A percentile compares a stretch with the other conserved stretches of the same genome.
These are phyloP conservation scores for Suillus subluteus DNA, from an alignment of 768 basidiomycete species.

Conservation along the genomic window DNA sequence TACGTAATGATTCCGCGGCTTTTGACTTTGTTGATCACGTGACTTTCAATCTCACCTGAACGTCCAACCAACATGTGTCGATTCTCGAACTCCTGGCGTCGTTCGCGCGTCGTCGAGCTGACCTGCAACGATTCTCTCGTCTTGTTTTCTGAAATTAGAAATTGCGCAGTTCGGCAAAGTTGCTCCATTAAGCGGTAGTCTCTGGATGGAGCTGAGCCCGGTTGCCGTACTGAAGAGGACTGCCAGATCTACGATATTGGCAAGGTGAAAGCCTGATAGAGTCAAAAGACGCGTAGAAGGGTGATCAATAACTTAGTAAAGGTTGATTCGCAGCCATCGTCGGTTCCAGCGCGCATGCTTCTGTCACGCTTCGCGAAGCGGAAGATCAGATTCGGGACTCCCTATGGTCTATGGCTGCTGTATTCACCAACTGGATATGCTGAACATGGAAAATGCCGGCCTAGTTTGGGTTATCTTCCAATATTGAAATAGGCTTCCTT, in stretches of 20 bases:
- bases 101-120: neutral
- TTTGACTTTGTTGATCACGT: neutral
- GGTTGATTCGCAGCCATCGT: slow-evolving; percentile 8
- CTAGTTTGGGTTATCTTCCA: slow-evolving; percentile 26
- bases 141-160: slow-evolving; percentile 8
- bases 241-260: neutral
- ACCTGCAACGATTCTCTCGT: neutral
- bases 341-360: slow-evolving; percentile 5
- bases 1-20: neutral
- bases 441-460: slow-evolving; percentile 1
- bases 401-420: neutral
- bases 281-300: neutral
- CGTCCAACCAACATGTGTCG: neutral
- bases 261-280: neutral
- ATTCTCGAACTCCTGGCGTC: neutral
- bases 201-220: neutral
- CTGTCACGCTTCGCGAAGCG: slow-evolving; percentile 4
- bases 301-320: neutral
- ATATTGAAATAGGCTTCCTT: slow-evolving; percentile 23
- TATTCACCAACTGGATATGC: neutral
- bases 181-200: slow-evolving; percentile 1
- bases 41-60: neutral
- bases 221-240: neutral
- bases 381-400: neutral
- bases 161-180: neutral